These are phyloP conservation scores for Kentomonas sorsogonicus DNA, from an alignment of 208 protist genomes.

Conservation along the genomic window DNA sequence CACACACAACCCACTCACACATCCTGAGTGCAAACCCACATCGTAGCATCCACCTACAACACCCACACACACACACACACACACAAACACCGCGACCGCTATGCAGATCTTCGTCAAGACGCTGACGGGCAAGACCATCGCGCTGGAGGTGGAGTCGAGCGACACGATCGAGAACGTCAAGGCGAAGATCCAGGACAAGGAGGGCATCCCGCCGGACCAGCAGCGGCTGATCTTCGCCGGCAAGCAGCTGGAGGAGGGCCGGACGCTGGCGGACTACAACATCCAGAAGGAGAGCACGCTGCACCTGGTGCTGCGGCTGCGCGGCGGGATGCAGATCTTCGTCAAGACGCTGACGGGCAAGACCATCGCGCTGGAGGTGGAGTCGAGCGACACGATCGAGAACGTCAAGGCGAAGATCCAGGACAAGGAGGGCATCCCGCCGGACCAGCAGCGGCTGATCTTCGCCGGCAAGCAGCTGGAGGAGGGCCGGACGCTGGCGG, in stretches of 20 bases:
- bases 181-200: slow-evolving; percentile 99
- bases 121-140: slow-evolving; percentile 98
- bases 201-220: slow-evolving; percentile 94
- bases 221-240: slow-evolving; percentile 93
- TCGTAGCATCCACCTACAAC: no score
- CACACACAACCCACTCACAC: no score
- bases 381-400: slow-evolving; percentile 95
- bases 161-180: slow-evolving; percentile 98
- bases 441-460: slow-evolving; percentile 92
- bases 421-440: slow-evolving; percentile 97
- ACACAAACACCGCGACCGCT: no score
- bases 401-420: slow-evolving; percentile 98
- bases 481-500: slow-evolving; percentile 96
- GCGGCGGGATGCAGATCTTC: slow-evolving; percentile 96
- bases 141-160: slow-evolving; percentile 95
- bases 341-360: slow-evolving; percentile 97
- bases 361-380: slow-evolving; percentile 98
- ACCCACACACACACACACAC: no score
- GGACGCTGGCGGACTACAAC: slow-evolving; percentile 98
- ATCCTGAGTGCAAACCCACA: no score
- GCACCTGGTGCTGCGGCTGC: slow-evolving; percentile 97
- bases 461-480: slow-evolving; percentile 98
- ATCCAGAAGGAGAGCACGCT: slow-evolving; percentile 99
- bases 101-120: slow-evolving; percentile 98
- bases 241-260: slow-evolving; percentile 98